Evolutionary conservation across 805 yeast genomes (phyloP).

Genomic region (Komagataella pastoris): DNA sequence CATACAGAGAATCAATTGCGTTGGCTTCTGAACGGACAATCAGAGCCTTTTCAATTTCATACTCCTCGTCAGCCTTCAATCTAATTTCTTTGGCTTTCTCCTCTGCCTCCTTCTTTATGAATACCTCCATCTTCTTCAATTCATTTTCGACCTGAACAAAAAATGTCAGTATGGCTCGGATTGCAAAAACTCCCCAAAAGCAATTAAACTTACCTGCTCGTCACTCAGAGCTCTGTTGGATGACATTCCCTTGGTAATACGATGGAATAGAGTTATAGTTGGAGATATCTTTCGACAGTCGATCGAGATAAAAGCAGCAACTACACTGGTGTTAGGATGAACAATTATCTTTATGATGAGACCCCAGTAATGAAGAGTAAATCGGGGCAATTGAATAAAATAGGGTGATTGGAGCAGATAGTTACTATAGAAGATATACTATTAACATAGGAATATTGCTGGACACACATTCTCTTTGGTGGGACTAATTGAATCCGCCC

Average conservation of each 20-base stretch:
- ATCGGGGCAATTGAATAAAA: no score
- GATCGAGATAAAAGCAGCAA: neutral
- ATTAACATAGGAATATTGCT: no score
- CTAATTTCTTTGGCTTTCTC: constrained; percentile 95
- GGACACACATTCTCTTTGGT: no score
- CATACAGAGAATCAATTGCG: constrained; percentile 70
- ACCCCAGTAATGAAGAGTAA: neutral
- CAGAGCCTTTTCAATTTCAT: constrained; percentile 93
- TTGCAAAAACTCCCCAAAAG: neutral
- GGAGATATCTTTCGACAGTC: neutral
- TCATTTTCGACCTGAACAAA: constrained; percentile 72
- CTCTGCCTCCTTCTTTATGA: constrained; percentile 97
- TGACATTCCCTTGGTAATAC: constrained; percentile 1
- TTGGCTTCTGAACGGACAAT: constrained; percentile 89
- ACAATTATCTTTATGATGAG: neutral
- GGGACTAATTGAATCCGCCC: neutral
- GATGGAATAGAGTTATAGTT: neutral
- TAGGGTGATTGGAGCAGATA: no score
- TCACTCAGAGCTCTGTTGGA: constrained; percentile 23
- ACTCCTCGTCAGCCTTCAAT: constrained; percentile 96
- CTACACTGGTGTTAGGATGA: neutral
- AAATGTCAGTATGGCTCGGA: constrained; percentile 6
- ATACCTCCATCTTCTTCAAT: constrained; percentile 94
- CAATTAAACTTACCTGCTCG: constrained; percentile 28
- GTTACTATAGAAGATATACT: no score